These are phyloP conservation scores for Podospora pseudocomata DNA, from an alignment of 495 filamentous ascomycete species.

Conservation along the genomic window DNA sequence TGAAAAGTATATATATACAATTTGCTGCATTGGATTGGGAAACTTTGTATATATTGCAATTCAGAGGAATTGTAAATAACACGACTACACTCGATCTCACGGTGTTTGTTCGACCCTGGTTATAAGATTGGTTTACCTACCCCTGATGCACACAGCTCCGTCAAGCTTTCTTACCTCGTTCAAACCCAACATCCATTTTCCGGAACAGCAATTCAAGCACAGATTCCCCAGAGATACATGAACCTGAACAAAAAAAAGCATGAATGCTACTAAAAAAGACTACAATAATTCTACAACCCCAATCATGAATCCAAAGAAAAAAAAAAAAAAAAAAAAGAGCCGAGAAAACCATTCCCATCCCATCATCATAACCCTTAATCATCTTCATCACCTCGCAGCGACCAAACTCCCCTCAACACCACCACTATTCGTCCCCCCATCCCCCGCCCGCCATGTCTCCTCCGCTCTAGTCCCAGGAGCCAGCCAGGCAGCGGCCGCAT, in stretches of 20 bases:
- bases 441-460: constrained; percentile 69
- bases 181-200: too few species aligned
- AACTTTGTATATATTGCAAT: background rate
- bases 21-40: background rate
- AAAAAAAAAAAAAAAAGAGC: background rate
- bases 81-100: too few species aligned
- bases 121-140: too few species aligned
- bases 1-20: background rate
- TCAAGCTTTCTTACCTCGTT: too few species aligned
- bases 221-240: too few species aligned
- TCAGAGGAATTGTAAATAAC: background rate
- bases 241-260: background rate
- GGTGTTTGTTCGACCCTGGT: too few species aligned
- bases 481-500: constrained; percentile 53
- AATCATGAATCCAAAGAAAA: background rate
- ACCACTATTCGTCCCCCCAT: constrained; percentile 16
- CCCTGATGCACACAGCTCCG: too few species aligned
- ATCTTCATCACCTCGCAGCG: constrained; percentile 13
- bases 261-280: background rate
- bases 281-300: background rate
- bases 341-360: background rate
- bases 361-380: background rate
- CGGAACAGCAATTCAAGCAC: too few species aligned
- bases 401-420: background rate
- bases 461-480: constrained; percentile 74